These are phyloP conservation scores for Thermochaetoides thermophila DNA, from an alignment of 495 filamentous ascomycete genomes.

Conservation along the genomic window DNA sequence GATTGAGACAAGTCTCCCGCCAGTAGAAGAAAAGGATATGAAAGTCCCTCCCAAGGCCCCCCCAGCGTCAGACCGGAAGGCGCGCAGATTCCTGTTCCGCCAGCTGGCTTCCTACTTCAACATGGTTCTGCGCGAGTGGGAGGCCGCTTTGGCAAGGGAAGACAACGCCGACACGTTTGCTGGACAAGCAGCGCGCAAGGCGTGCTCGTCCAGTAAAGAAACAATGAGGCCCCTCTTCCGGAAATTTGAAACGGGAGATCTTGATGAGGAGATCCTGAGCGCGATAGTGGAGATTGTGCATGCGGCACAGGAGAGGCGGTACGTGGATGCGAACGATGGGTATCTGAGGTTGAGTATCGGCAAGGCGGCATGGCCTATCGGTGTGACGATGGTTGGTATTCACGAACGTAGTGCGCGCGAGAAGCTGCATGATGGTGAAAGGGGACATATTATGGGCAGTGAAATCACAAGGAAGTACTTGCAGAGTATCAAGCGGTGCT, in stretches of 20 bases:
- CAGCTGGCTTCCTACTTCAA: constrained; percentile 89
- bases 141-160: constrained; percentile 56
- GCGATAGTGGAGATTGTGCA: constrained; percentile 88
- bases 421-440: constrained; percentile 82
- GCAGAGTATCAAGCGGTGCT: constrained; percentile 92
- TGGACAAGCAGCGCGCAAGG: constrained; percentile 59
- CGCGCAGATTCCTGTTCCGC: constrained; percentile 54
- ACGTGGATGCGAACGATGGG: constrained; percentile 93
- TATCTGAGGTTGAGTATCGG: constrained; percentile 89
- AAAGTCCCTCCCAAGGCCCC: constrained; percentile 52
- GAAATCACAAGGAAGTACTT: constrained; percentile 89
- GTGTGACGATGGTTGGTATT: constrained; percentile 99
- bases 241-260: constrained; percentile 64
- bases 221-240: constrained; percentile 86
- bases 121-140: constrained; percentile 84
- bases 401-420: constrained; percentile 91
- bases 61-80: constrained; percentile 35
- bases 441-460: constrained; percentile 93
- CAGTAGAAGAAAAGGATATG: constrained; percentile 76
- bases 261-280: constrained; percentile 64
- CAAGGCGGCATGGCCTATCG: constrained; percentile 98
- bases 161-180: constrained; percentile 56
- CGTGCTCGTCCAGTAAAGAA: constrained; percentile 67
- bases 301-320: constrained; percentile 75
- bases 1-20: constrained; percentile 53